Evolutionary conservation across 345 rosid genomes (phyloP).

Genomic region (Crucihimalaya himalaica): DNA sequence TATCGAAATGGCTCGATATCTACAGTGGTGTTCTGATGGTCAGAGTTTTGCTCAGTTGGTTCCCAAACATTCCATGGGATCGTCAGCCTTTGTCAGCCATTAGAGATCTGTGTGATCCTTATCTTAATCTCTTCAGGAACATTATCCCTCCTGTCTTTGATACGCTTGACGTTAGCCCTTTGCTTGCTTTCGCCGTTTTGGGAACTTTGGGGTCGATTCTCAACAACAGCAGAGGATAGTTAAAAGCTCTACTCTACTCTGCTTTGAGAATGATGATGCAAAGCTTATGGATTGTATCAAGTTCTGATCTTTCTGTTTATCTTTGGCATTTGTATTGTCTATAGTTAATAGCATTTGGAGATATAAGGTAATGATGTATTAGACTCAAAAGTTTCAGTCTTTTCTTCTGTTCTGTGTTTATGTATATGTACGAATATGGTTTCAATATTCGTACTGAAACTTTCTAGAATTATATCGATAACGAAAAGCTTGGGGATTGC

Average conservation of each 20-base stretch:
- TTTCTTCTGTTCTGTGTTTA: not conserved
- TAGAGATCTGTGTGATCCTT: conserved; percentile 85
- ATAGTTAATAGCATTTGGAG: conserved; percentile 1
- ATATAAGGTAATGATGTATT: conserved; percentile 3
- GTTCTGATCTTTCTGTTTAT: not conserved
- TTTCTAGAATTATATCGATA: not conserved
- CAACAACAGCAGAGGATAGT: conserved; percentile 48
- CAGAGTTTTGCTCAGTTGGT: conserved; percentile 94
- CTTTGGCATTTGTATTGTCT: conserved; percentile 13
- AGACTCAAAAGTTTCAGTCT: not conserved
- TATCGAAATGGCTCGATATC: conserved; percentile 86
- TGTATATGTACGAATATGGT: not conserved
- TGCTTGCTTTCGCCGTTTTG: conserved; percentile 78
- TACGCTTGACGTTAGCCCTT: conserved; percentile 81
- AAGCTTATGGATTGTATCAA: conserved; percentile 3
- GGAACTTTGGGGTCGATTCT: conserved; percentile 75
- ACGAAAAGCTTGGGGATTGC: not conserved
- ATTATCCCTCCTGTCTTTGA: conserved; percentile 78
- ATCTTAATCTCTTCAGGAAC: conserved; percentile 81
- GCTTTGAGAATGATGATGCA: not conserved
- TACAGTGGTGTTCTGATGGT: conserved; percentile 90
- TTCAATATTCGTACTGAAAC: not conserved
- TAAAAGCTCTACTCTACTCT: not conserved
- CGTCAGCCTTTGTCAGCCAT: conserved; percentile 81
- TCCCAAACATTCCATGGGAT: conserved; percentile 93